These are phyloP conservation scores for Moesziomyces antarcticus DNA, from an alignment of 1,284 basidiomycete genomes.

Conservation along the genomic window DNA sequence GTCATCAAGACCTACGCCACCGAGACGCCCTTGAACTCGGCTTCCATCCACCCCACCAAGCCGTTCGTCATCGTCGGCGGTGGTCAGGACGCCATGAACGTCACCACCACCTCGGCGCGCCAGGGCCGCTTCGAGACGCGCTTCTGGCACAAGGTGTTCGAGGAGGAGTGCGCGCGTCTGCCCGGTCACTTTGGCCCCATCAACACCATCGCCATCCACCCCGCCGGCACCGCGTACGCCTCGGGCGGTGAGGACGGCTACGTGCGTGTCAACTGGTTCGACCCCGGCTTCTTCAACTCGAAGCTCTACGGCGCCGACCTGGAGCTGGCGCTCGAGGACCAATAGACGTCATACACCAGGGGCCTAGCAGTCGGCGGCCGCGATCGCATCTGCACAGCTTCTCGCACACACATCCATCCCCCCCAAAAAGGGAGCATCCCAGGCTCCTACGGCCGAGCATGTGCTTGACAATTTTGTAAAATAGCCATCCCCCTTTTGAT, in stretches of 20 bases:
- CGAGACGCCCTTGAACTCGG: constrained; percentile 95
- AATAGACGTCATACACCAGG: constrained; percentile 34
- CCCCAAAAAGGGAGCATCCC: constrained; percentile 6
- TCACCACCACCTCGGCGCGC: constrained; percentile 90
- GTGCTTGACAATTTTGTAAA: too few relatives aligned
- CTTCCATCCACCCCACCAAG: constrained; percentile 82
- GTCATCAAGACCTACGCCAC: constrained; percentile 93
- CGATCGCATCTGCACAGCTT: too few relatives aligned
- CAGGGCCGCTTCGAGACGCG: constrained; percentile 98
- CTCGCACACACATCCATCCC: neutral
- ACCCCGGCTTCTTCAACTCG: constrained; percentile 63
- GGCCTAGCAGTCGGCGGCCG: neutral
- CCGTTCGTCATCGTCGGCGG: constrained; percentile 86
- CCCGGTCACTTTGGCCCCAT: constrained; percentile 84
- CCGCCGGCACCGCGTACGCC: constrained; percentile 86
- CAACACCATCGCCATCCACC: constrained; percentile 96
- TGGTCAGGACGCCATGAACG: constrained; percentile 97
- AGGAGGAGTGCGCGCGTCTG: constrained; percentile 96
- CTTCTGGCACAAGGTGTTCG: constrained; percentile 98
- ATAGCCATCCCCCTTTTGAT: too few relatives aligned
- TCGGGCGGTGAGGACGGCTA: constrained; percentile 96
- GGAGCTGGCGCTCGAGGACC: constrained; percentile 63
- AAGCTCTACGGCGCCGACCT: constrained; percentile 66
- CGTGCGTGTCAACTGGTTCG: constrained; percentile 68
- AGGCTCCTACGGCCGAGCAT: neutral